Conservation (phyloP, 768 basidiomycete species). For the Kwoniella bestiolae region DNA sequence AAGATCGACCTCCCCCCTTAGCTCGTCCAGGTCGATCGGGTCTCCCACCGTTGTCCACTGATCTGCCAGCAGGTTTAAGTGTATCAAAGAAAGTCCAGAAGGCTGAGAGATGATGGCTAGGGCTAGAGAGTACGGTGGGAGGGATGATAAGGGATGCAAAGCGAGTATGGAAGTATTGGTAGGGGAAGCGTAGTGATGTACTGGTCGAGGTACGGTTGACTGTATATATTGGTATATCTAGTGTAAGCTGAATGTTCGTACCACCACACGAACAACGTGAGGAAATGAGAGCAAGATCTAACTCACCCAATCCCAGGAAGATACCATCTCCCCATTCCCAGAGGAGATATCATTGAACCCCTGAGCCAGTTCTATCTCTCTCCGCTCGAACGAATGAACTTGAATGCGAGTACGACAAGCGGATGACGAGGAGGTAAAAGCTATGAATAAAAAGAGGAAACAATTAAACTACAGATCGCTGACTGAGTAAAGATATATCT, state of each 20-base stretch:
- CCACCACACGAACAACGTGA: neutral
- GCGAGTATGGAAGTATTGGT: constrained; percentile 25
- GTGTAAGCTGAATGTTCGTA: neutral
- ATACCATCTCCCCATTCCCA: constrained; percentile 10
- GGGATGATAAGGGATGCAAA: constrained; percentile 23
- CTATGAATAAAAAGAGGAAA: neutral
- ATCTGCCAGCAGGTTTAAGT: constrained; percentile 29
- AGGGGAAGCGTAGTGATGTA: constrained; percentile 6
- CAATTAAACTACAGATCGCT: no score
- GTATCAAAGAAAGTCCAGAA: constrained; percentile 18
- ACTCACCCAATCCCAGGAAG: constrained; percentile 46
- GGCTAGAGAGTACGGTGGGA: constrained; percentile 21
- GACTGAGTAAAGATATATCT: no score
- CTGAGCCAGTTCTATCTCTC: constrained; percentile 35
- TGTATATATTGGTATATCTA: neutral
- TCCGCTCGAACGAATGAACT: constrained; percentile 28
- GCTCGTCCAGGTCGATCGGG: constrained; percentile 15
- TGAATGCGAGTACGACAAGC: constrained; percentile 13
- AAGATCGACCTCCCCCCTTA: constrained; percentile 7
- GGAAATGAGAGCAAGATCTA: neutral
- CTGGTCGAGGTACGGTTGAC: constrained; percentile 3
- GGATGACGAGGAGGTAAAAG: neutral
- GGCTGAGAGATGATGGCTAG: constrained; percentile 25
- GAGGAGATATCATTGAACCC: constrained; percentile 36
- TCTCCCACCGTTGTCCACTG: constrained; percentile 18